Evolutionary conservation across 352 stramenopile species (phyloP).

Genomic region (Globisporangium recalcitrans): DNA sequence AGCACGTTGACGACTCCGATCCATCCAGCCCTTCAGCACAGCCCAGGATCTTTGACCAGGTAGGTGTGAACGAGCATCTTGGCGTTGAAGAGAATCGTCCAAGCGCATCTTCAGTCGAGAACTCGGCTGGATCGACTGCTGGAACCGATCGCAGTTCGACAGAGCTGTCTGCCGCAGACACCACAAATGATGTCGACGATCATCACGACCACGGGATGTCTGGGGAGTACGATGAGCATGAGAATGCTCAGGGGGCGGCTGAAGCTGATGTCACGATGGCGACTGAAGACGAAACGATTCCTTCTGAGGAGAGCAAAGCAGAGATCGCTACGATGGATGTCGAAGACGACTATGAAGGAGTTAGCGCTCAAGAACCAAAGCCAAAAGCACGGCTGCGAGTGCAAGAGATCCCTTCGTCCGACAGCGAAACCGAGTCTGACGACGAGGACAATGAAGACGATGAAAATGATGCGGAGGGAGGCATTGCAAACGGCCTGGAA

Average conservation of each 20-base stretch:
- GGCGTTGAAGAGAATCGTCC: background rate
- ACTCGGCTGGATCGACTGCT: background rate
- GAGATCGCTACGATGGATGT: background rate
- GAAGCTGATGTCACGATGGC: background rate
- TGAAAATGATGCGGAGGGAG: background rate
- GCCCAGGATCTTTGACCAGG: background rate
- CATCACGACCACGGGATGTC: background rate
- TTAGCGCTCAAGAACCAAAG: background rate
- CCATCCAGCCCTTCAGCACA: background rate
- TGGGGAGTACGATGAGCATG: background rate
- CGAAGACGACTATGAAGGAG: background rate
- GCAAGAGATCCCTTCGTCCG: constrained; percentile 18
- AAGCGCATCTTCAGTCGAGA: background rate
- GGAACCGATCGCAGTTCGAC: background rate
- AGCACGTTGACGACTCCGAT: background rate
- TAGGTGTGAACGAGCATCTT: background rate
- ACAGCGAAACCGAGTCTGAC: constrained; percentile 24
- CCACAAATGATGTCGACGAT: background rate
- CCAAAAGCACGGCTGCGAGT: constrained; percentile 3
- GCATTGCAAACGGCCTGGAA: constrained; percentile 41
- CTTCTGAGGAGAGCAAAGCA: background rate
- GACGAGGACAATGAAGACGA: constrained; percentile 23
- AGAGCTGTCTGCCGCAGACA: background rate
- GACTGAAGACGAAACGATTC: background rate
- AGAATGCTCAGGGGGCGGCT: background rate